Evolutionary conservation across 768 basidiomycete species (phyloP), one percentile per base, ranked within the genome.

Genomic region (Mrakia gelida): DNA sequence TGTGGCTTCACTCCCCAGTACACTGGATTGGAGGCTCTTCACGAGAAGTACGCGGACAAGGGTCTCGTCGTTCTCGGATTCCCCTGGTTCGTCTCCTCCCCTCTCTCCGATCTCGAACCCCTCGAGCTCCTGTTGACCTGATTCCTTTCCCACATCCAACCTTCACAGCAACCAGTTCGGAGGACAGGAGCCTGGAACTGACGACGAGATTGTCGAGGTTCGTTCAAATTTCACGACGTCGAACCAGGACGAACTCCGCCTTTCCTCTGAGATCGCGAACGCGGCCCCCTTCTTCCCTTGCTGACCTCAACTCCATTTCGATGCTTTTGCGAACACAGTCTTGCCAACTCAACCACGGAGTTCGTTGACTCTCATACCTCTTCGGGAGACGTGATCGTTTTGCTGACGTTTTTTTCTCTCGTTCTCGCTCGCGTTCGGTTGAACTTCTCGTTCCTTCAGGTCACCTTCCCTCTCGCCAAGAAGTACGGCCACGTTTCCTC

Each of bases 11-110:
- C 84, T 43, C 80, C 80, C 43, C 83, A 82, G 73, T 86, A 84
- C 78, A 82, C 81, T 88, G 94, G 92, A 67, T 89, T 98, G 32
- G 92, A 98, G 84, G 85, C 85, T 26, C 86, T 95, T 26, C 89
- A 95, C 84, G 88, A 94, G 75, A 92, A 92, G 83, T 92, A 93
- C 86, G 90, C 91, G 82, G 90, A 91, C 73, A 86, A 88, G 75
- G 92, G 87, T 9, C 87, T 96, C 65, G 87, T 90, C 71, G 89
- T 71, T 6, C 18, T 75, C 34, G 79, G 73, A n/a, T 96, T 96
- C 87, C 95, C 95, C 16, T 94, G 91, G 38, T 38, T 41, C 18
- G 67, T 93, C 95, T 83, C 94, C 92, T 84, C 91, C 91, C 76
- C 56, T 85, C 83, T 72, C 63, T 38, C 21, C 67, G 62, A 26